Conservation (phyloP, 2,329 filamentous ascomycete species). For the Emmonsiellopsis sp. region DNA sequence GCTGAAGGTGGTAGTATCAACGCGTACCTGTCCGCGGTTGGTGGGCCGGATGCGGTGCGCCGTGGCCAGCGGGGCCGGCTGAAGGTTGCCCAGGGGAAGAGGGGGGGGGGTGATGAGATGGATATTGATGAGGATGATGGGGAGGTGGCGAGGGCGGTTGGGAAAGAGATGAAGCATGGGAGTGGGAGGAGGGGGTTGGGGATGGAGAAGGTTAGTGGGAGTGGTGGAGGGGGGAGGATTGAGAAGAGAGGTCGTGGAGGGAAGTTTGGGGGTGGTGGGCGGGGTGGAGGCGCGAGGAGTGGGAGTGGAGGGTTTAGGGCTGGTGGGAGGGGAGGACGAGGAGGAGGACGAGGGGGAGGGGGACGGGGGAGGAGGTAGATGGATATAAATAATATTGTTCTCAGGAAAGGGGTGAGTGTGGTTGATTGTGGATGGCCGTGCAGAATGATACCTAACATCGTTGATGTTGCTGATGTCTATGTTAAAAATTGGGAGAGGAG, state of each 20-base stretch:
- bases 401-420: too few relatives aligned
- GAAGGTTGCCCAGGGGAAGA: conserved; percentile 44
- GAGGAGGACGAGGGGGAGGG: not conserved
- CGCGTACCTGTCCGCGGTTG: conserved; percentile 52
- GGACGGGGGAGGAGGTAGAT: not conserved
- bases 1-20: conserved; percentile 33
- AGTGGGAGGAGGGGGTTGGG: conserved; percentile 19
- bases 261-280: conserved; percentile 7
- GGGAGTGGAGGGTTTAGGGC: conserved; percentile 2
- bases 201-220: conserved; percentile 18
- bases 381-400: too few relatives aligned
- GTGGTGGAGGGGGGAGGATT: conserved; percentile 16
- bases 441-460: too few relatives aligned
- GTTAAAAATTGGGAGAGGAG: too few relatives aligned
- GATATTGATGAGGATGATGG: conserved; percentile 41
- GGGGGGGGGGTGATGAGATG: conserved; percentile 26
- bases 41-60: conserved; percentile 48
- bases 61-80: conserved; percentile 51
- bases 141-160: conserved; percentile 15
- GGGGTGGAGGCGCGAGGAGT: conserved; percentile 5
- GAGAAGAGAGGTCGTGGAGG: conserved; percentile 10
- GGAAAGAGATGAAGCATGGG: conserved; percentile 18
- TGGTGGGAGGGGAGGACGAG: not conserved
- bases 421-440: too few relatives aligned
- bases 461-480: too few relatives aligned